Percentiles rank a stretch among this genome's conserved stretches.
phyloP scores from a whole-genome alignment of 345 rosid genomes.

The Limnanthes douglasii region DNA sequence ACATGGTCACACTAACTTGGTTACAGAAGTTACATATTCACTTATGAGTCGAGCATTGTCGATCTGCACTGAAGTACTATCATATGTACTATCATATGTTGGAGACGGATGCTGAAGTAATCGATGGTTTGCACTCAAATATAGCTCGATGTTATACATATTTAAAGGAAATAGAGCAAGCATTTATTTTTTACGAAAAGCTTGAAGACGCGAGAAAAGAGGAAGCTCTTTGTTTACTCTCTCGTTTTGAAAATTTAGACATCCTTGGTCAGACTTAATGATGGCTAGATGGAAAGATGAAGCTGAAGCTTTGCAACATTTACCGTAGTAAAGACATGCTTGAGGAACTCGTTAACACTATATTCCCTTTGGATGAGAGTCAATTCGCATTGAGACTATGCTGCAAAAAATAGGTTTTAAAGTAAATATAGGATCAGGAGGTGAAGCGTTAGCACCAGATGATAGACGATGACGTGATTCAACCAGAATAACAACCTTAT shows the following conservation, averaged over 20 bases:
- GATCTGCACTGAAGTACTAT: conserved; percentile 68
- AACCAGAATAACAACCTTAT: no score
- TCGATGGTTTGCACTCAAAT: conserved; percentile 32
- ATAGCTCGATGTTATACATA: conserved; percentile 54
- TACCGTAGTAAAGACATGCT: conserved; percentile 72
- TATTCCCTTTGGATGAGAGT: conserved; percentile 58
- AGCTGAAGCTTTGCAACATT: conserved; percentile 57
- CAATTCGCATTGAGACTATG: conserved; percentile 13
- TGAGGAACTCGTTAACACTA: conserved; percentile 50
- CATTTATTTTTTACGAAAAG: conserved; percentile 47
- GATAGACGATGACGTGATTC: no score
- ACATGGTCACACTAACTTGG: conserved; percentile 25
- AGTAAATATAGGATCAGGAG: no score
- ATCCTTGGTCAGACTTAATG: conserved; percentile 28
- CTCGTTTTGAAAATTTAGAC: conserved; percentile 56
- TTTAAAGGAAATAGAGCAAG: conserved; percentile 43
- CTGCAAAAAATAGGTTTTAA: conserved; percentile 69
- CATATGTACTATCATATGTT: no score
- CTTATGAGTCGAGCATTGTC: conserved; percentile 37
- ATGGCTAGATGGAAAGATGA: conserved; percentile 68
- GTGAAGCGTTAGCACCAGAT: no score
- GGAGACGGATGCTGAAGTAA: conserved; percentile 27
- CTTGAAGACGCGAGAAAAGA: conserved; percentile 76
- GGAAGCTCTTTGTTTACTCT: conserved; percentile 64
- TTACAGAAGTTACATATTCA: conserved; percentile 48